Evolutionary conservation across 129 eudicot species (phyloP), one percentile per base, ranked within the genome.

Genomic region (Flaveria brownii): DNA sequence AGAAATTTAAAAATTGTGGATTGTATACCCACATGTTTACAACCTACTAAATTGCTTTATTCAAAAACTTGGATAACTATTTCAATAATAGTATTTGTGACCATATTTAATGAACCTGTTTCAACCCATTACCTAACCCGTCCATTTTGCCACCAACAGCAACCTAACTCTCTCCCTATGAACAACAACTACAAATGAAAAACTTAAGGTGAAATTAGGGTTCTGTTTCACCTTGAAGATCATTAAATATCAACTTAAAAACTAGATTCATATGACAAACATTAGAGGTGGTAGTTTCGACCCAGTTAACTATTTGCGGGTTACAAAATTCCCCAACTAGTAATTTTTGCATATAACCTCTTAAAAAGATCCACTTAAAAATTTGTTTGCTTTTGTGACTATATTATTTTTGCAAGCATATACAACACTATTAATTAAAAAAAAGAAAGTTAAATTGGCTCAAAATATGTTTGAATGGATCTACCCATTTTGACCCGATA

Each of bases 311-410:
- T 12, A 11, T 60, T 9, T 60, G 12, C 12, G 41, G 39, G 16
- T 25, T 12, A 61, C 67, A 12, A 61, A 23, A 25, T 33, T 17
- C 18, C 67, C 16, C 41, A 26, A 61, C 12, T 61, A 23, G 10
- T 25, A 61, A 20, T 61, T 61, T 11, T 61, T 25, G 41, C 67
- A 61, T 61, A 12, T 61, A 61, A 61, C 41, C 66, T 61, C 39
- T 14, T 61, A 61, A 26, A 61, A 5, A 5, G 5, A 0, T 5
- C 15, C 18, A 30, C 5, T 62, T 18, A 62, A 26, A 28, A 14
- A 62, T 1, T 1, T 11, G 41, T 10, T 25, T 60, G 66, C 30
- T 28, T 15, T 62, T 30, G 16, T 62, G 6, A 22, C 10, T 9
- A 23, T 59, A 62, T 62, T 28, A 0, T 26, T 28, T 62, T 62